Conservation (phyloP, 768 basidiomycete species). For the Phanerodontia chrysosporium region DNA sequence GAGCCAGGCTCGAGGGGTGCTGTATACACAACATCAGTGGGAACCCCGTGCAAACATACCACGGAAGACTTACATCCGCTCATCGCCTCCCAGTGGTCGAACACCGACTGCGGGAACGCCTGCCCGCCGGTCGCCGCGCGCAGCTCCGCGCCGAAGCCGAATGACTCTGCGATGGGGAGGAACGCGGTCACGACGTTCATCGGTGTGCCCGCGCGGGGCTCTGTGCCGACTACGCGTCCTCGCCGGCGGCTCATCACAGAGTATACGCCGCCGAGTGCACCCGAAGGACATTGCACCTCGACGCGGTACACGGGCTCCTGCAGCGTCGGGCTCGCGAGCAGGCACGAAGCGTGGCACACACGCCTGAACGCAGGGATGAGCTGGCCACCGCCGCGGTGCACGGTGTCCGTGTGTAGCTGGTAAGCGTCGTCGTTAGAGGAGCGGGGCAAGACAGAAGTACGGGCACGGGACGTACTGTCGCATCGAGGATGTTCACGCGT, state of each 20-base stretch:
- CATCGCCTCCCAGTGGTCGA: conserved; percentile 92
- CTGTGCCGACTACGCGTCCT: conserved; percentile 97
- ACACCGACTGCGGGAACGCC: conserved; percentile 95
- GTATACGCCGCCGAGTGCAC: conserved; percentile 97
- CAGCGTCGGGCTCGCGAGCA: conserved; percentile 86
- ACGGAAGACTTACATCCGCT: conserved; percentile 56
- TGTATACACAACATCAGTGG: conserved; percentile 19
- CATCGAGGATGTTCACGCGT: conserved; percentile 93
- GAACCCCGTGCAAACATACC: conserved; percentile 7
- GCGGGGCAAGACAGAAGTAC: not conserved
- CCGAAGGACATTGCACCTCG: conserved; percentile 98
- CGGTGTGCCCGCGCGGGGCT: conserved; percentile 94
- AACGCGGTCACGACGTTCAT: conserved; percentile 99
- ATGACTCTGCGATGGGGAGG: conserved; percentile 86
- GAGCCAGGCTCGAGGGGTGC: conserved; percentile 86
- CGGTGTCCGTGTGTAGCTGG: conserved; percentile 95
- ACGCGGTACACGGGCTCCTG: conserved; percentile 98
- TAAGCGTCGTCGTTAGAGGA: conserved; percentile 8
- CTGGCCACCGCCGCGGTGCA: conserved; percentile 99
- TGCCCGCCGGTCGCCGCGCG: conserved; percentile 91
- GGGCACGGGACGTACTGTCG: conserved; percentile 62
- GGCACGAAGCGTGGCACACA: conserved; percentile 91
- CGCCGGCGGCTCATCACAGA: conserved; percentile 89
- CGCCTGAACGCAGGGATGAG: conserved; percentile 96
- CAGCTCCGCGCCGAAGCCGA: conserved; percentile 97